These are phyloP conservation scores for Volvariella volvacea DNA, from an alignment of 1,284 basidiomycete genomes.

Conservation along the genomic window DNA sequence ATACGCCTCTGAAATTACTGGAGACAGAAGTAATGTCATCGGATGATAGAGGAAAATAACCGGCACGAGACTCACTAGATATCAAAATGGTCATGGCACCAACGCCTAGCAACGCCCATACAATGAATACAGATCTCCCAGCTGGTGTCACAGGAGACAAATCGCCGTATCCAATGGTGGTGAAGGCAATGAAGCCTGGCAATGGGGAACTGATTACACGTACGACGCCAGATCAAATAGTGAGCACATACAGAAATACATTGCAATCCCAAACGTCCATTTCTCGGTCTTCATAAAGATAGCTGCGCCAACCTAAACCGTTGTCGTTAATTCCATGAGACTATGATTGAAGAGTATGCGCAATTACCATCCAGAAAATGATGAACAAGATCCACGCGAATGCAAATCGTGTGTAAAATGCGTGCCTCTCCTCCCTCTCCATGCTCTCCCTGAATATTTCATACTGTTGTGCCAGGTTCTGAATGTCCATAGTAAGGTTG, in stretches of 20 bases:
- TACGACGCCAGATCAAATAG: constrained; percentile 43
- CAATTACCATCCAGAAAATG: constrained; percentile 19
- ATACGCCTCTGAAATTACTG: constrained; percentile 64
- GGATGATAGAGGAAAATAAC: neutral
- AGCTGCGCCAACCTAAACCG: constrained; percentile 18
- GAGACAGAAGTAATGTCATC: constrained; percentile 2
- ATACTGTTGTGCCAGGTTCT: constrained; percentile 6
- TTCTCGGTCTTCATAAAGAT: constrained; percentile 21
- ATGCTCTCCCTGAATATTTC: constrained; percentile 16
- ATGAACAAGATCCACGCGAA: constrained; percentile 20
- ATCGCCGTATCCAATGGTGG: constrained; percentile 68
- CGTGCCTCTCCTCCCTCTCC: constrained; percentile 19
- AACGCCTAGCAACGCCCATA: constrained; percentile 76
- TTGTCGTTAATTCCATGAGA: too few relatives aligned
- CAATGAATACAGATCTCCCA: constrained; percentile 73
- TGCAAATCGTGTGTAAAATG: constrained; percentile 18
- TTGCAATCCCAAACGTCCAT: constrained; percentile 16
- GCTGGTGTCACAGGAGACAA: constrained; percentile 52
- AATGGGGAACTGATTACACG: constrained; percentile 22
- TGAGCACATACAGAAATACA: constrained; percentile 8
- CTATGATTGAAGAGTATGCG: neutral
- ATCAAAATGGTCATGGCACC: constrained; percentile 70
- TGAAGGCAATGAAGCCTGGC: constrained; percentile 54
- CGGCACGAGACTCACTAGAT: constrained; percentile 40
- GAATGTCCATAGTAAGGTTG: neutral